A percentile compares a stretch with the other conserved stretches of the same genome.
These are phyloP conservation scores for Pisolithus tinctorius DNA, from an alignment of 768 basidiomycete species.

Conservation along the genomic window DNA sequence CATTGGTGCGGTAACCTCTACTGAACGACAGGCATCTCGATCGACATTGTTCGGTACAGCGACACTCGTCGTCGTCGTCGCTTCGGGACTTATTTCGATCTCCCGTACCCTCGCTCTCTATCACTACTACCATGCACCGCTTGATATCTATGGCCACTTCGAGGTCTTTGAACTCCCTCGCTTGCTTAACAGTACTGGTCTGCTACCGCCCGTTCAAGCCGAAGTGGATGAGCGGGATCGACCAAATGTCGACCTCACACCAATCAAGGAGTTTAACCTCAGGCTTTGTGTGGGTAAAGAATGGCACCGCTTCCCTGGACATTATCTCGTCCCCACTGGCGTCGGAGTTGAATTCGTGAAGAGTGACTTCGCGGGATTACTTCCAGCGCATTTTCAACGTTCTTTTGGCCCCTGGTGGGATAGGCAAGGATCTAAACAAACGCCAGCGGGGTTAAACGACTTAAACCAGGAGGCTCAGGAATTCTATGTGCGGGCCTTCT, in stretches of 20 bases:
- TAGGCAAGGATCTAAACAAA: constrained; percentile 51
- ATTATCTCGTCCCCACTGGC: constrained; percentile 80
- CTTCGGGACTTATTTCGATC: constrained; percentile 62
- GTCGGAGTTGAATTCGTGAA: constrained; percentile 84
- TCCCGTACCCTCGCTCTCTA: constrained; percentile 77
- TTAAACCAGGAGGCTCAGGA: constrained; percentile 72
- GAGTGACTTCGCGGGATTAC: constrained; percentile 83
- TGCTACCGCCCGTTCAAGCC: constrained; percentile 44
- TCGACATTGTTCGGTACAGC: constrained; percentile 68
- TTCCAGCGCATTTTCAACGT: constrained; percentile 73
- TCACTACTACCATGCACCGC: constrained; percentile 87
- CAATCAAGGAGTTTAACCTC: constrained; percentile 63
- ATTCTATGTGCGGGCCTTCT: constrained; percentile 59
- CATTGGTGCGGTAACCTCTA: neutral
- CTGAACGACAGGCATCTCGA: constrained; percentile 58
- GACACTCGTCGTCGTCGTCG: constrained; percentile 64
- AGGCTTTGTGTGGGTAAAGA: constrained; percentile 87
- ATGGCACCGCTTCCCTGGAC: constrained; percentile 92
- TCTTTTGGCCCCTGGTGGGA: constrained; percentile 29
- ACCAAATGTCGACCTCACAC: constrained; percentile 56
- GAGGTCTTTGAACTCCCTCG: constrained; percentile 76
- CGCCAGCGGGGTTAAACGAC: constrained; percentile 75
- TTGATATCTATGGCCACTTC: constrained; percentile 62
- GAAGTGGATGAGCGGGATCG: constrained; percentile 37
- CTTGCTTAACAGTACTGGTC: constrained; percentile 66